A percentile compares a stretch with the other conserved stretches of the same genome.
These are phyloP conservation scores for Cryphonectria carpinicola DNA, from an alignment of 2,329 filamentous ascomycete genomes.

Conservation along the genomic window DNA sequence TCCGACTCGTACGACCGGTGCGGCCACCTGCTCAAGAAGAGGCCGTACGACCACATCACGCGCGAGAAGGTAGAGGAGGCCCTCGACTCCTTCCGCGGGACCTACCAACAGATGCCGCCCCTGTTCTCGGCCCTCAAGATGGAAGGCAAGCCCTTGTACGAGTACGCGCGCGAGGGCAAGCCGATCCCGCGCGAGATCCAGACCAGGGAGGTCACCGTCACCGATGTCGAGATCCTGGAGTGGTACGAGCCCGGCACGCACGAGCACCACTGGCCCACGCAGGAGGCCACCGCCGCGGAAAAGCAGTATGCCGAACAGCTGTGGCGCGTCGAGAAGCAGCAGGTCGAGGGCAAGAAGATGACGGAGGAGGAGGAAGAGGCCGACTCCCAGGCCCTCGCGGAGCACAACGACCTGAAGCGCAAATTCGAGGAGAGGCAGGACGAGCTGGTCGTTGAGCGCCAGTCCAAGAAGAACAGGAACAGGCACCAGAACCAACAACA, in stretches of 20 bases:
- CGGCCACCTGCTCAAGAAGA: conserved; percentile 79
- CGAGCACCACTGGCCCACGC: conserved; percentile 75
- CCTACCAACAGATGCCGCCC: conserved; percentile 86
- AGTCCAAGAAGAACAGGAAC: conserved; percentile 42
- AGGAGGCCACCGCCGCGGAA: conserved; percentile 76
- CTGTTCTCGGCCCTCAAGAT: conserved; percentile 93
- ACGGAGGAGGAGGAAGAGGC: conserved; percentile 59
- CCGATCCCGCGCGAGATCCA: conserved; percentile 85
- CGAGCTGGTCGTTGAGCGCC: conserved; percentile 57
- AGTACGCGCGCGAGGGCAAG: conserved; percentile 90
- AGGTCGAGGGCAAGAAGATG: conserved; percentile 52
- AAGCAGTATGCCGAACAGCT: conserved; percentile 76
- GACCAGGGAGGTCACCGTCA: conserved; percentile 76
- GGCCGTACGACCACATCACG: conserved; percentile 80
- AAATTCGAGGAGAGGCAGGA: conserved; percentile 63
- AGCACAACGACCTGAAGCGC: conserved; percentile 61
- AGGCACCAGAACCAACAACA: conserved; percentile 38
- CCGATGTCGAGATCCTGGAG: conserved; percentile 78
- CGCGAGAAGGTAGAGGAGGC: conserved; percentile 76
- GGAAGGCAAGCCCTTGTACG: conserved; percentile 91
- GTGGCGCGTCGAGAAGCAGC: conserved; percentile 64
- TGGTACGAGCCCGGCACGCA: conserved; percentile 85
- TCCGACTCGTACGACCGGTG: conserved; percentile 91
- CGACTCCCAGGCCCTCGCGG: conserved; percentile 58
- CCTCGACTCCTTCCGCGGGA: conserved; percentile 75